These are phyloP conservation scores for Neurospora sp. DNA, from an alignment of 495 filamentous ascomycete species.

Conservation along the genomic window DNA sequence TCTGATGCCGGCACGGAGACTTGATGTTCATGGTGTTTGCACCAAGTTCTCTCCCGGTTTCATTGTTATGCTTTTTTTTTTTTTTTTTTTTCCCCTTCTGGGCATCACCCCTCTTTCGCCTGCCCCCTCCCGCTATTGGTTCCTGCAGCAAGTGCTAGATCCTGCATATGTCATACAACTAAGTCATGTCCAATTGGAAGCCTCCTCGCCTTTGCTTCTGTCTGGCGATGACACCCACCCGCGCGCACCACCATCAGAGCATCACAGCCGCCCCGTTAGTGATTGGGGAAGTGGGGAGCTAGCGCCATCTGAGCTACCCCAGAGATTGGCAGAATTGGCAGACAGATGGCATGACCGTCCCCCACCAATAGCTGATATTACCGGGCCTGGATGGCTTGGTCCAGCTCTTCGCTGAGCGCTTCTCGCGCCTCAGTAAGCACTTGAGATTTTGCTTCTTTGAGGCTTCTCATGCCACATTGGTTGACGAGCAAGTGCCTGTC, in stretches of 20 bases:
- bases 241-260: not conserved
- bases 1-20: not conserved
- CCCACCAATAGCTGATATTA: not conserved
- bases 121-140: slow-evolving; percentile 12
- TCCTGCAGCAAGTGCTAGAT: slow-evolving; percentile 12
- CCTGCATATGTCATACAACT: slow-evolving; percentile 20
- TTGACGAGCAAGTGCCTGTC: not conserved
- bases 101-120: not conserved
- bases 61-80: not conserved
- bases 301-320: not conserved
- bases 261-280: not conserved
- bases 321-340: not conserved
- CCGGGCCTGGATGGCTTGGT: not conserved
- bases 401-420: not conserved
- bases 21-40: not conserved
- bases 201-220: slow-evolving; percentile 3
- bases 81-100: not conserved
- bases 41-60: not conserved
- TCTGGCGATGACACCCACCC: slow-evolving; percentile 5
- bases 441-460: not conserved
- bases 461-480: not conserved
- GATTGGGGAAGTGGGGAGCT: not conserved
- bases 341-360: not conserved
- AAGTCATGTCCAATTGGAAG: slow-evolving; percentile 14
- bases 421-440: not conserved